Evolutionary conservation across 1,284 basidiomycete genomes (phyloP), one percentile per base, ranked within the genome.

Genomic region (Ustilago trichophora): DNA sequence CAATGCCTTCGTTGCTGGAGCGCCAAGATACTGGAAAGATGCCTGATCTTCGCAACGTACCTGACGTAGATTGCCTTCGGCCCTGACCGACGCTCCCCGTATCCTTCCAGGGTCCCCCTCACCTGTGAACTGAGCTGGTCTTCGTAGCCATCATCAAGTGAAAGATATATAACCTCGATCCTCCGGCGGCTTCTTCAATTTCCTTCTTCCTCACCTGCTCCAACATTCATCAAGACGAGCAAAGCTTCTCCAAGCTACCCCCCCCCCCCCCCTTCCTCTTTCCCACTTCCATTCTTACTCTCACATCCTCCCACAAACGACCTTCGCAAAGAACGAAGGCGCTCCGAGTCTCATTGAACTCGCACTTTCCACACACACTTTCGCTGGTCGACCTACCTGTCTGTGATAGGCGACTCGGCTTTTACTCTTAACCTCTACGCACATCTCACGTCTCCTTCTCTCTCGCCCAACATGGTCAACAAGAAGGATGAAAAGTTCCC

Each of bases 401-500:
- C 62, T 54, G 50, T 19, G 51, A 53, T 65, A 65, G 55, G 62
- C 54, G 55, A 50, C 54, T 18, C 5, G 13, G 58, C 35, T 42
- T 31, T 22, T 15, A 24, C 26, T 15, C 37, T 21, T 18, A n/a
- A n/a, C n/a, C n/a, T 10, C 35, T 34, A 25, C 24, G 10, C n/a
- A 11, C 27, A 6, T 25, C 3, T 36, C 3, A 21, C 7, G 36
- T 24, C 9, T 22, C 43, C 22, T 22, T 29, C 10, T 13, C 36
- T n/a, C 15, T 55, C 9, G 24, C 41, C 29, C 51, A 60, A 29
- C 16, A 67, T 67, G 65, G 54, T 63, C 10, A 40, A 57, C 33
- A 58, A 54, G 41, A 53, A 62, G 36, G 44, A 68, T 27, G 54
- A 68, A 16, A 68, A 51, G 12, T 68, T 68, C 36, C 65, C 65